Evolutionary conservation across 2,329 filamentous ascomycete genomes (phyloP), one percentile per base, ranked within the genome.

Genomic region (Paracoccidioides brasiliensis): DNA sequence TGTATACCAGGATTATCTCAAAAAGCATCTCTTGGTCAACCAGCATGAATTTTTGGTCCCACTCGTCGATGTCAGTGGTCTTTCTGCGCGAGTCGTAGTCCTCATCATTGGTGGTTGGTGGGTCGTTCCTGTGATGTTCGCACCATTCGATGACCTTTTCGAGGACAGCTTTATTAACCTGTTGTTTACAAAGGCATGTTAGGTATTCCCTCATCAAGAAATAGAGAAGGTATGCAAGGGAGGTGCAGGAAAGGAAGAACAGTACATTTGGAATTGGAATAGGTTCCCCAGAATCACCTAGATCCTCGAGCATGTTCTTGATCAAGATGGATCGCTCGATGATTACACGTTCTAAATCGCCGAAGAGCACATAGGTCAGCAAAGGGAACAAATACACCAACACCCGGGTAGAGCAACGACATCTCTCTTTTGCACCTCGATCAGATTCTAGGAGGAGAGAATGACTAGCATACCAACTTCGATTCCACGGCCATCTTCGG

Each of bases 1-100:
- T 8, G 43, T 85, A 57, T 80, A 93, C 89, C 32, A 98, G 80
- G 64, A 98, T 98, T 68, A 98, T 97, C 78, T 98, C 93, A 64
- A 98, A 98, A 1, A 98, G 82, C 93, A 98, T 97, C 75, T 98
- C 93, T 70, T 98, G 93, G 71, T 98, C 93, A 15, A 98, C 93
- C 74, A 97, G 91, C 93, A 98, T 97, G 74, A 97, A 98, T 76
- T 98, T 98, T 74, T 97, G 91, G 66, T 98, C 93, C 93, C 93
- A 98, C 74, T 98, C 93, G 58, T 97, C 93, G 62, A 98, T 98
- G 66, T 98, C 93, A 49, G 93, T 97, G 1, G 90, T 95, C 82
- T 95, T 96, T 80, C 96, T 96, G 64, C 93, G 88, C 52, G 85
- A 90, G 66, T 97, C 91, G 59, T 86, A 86, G 65, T 98, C 90